These are phyloP conservation scores for Xylariaceae sp. DNA, from an alignment of 2,329 filamentous ascomycete species.

Conservation along the genomic window DNA sequence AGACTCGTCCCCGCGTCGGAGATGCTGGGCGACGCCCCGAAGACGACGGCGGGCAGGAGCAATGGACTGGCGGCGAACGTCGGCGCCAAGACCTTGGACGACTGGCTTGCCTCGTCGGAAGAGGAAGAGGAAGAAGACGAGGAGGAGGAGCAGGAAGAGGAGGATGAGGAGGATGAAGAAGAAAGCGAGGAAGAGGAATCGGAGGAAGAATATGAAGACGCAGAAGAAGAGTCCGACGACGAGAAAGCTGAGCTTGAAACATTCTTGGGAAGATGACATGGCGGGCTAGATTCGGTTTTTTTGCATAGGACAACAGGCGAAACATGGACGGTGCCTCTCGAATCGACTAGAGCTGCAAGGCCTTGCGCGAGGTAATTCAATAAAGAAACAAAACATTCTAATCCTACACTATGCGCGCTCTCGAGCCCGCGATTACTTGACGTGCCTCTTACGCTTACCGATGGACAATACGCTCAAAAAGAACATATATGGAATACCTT, in stretches of 20 bases:
- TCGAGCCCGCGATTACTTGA: background rate
- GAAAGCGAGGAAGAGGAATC: slow-evolving; percentile 56
- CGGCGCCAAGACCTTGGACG: slow-evolving; percentile 80
- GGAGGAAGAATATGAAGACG: slow-evolving; percentile 54
- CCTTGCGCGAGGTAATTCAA: background rate
- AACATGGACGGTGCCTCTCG: too few species aligned
- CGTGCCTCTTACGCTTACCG: background rate
- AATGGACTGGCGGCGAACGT: slow-evolving; percentile 57
- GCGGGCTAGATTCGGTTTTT: background rate
- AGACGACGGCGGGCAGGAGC: slow-evolving; percentile 43
- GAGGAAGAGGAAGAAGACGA: slow-evolving; percentile 62
- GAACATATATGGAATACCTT: too few species aligned
- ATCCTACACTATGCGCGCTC: background rate
- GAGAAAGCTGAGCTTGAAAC: slow-evolving; percentile 44
- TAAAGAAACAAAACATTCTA: background rate
- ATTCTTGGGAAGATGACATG: slow-evolving; percentile 39
- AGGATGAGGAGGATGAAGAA: slow-evolving; percentile 50
- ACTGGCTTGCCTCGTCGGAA: slow-evolving; percentile 76
- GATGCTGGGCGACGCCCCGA: slow-evolving; percentile 61
- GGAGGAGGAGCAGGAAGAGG: slow-evolving; percentile 56
- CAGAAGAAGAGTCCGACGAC: slow-evolving; percentile 49
- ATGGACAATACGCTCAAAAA: background rate
- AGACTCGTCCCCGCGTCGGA: slow-evolving; percentile 61
- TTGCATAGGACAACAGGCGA: background rate
- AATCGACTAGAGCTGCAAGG: too few species aligned